phyloP scores from a whole-genome alignment of 1,139 yeast species.

The Kurtzmaniella quercitrusa region DNA sequence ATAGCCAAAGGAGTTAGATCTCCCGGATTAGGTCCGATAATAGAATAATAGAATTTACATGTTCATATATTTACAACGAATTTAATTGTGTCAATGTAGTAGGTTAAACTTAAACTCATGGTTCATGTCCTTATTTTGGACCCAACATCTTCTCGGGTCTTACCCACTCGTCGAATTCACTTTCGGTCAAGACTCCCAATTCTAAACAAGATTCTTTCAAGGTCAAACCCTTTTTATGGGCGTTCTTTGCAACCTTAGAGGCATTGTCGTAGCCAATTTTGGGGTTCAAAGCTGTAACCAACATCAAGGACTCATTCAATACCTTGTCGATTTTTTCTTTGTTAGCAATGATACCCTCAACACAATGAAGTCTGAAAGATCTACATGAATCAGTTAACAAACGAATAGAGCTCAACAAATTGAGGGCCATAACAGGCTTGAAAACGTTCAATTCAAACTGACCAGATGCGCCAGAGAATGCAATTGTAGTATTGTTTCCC shows the following conservation, averaged over 20 bases:
- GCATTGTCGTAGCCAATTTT: slow-evolving; percentile 94
- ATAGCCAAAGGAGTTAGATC: no score
- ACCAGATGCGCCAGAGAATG: slow-evolving; percentile 93
- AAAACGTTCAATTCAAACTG: slow-evolving; percentile 93
- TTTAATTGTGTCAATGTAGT: no score
- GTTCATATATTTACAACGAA: no score
- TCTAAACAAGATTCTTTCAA: slow-evolving; percentile 86
- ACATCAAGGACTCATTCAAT: slow-evolving; percentile 86
- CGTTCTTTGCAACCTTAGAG: slow-evolving; percentile 91
- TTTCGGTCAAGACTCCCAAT: slow-evolving; percentile 67
- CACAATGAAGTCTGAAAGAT: slow-evolving; percentile 86
- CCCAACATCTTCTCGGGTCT: slow-evolving; percentile 95
- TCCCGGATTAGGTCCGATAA: no score
- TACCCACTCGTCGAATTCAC: slow-evolving; percentile 89
- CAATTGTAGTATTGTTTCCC: slow-evolving; percentile 87
- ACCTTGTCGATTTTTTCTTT: slow-evolving; percentile 73
- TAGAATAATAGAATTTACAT: no score
- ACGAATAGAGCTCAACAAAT: slow-evolving; percentile 76
- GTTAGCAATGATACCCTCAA: slow-evolving; percentile 85
- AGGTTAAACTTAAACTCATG: no score
- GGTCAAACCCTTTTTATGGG: slow-evolving; percentile 90
- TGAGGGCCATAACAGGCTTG: slow-evolving; percentile 87
- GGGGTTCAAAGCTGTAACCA: slow-evolving; percentile 93
- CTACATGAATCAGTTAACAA: slow-evolving; percentile 76
- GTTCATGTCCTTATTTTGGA: slow-evolving; percentile 41